Percentiles rank a stretch among this genome's conserved stretches.
These are phyloP conservation scores for Podila minutissima DNA, from an alignment of 192 early-diverging fungal genomes.

Conservation along the genomic window DNA sequence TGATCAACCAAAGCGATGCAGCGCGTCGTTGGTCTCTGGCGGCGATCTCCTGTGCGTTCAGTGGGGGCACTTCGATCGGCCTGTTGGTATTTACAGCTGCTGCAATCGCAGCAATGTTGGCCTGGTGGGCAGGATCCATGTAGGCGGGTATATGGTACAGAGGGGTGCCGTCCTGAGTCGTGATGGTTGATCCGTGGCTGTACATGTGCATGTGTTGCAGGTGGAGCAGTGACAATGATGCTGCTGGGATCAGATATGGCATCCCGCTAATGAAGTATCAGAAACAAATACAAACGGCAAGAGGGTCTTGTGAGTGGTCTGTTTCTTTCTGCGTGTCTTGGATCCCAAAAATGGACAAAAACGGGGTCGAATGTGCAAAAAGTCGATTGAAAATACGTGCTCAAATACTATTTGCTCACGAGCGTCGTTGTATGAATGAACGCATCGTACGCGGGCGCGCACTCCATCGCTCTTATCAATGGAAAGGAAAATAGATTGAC, in stretches of 20 bases:
- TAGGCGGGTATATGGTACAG: conserved; percentile 11
- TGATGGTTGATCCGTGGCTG: not conserved
- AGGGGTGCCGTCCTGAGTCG: conserved; percentile 1
- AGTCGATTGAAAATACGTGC: conserved; percentile 26
- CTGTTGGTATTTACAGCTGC: not conserved
- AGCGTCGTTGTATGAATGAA: not conserved
- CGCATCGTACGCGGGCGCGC: too few species aligned
- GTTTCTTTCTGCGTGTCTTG: not conserved
- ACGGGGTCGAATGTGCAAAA: not conserved
- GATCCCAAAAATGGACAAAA: not conserved
- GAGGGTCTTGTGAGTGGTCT: not conserved
- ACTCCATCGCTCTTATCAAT: not conserved
- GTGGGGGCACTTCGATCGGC: not conserved
- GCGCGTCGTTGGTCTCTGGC: conserved; percentile 53
- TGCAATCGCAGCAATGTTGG: conserved; percentile 14
- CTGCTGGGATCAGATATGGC: conserved; percentile 50
- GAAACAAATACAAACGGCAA: not conserved
- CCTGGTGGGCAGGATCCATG: not conserved
- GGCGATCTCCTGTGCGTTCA: conserved; percentile 35
- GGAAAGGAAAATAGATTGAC: not conserved
- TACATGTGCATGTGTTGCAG: conserved; percentile 28
- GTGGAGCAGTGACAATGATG: conserved; percentile 31
- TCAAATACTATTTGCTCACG: conserved; percentile 45
- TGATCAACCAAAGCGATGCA: conserved; percentile 63
- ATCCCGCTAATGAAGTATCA: conserved; percentile 39